These are phyloP conservation scores for Cutaneotrichosporon arboriforme DNA, from an alignment of 1,284 basidiomycete species.

Conservation along the genomic window DNA sequence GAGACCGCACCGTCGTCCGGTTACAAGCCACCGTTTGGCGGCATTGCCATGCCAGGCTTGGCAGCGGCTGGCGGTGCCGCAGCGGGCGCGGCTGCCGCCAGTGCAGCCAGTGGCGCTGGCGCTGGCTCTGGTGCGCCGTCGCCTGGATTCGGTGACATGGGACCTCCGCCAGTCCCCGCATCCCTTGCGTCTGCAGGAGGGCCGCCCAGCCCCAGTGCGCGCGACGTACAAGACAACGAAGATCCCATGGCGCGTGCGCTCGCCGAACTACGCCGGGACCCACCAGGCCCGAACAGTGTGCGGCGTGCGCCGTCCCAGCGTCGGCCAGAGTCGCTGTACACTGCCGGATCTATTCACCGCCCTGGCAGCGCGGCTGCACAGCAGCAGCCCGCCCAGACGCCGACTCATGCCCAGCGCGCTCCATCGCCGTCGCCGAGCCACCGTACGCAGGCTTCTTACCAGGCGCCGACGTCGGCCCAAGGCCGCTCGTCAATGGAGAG, in stretches of 20 bases:
- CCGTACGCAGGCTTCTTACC: constrained; percentile 18
- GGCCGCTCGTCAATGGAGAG: constrained; percentile 32
- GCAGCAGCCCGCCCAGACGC: neutral
- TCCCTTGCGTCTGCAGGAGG: constrained; percentile 13
- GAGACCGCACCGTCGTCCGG: neutral
- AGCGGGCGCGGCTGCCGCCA: constrained; percentile 19
- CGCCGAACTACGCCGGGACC: constrained; percentile 17
- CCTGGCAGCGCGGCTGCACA: neutral
- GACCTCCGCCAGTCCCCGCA: constrained; percentile 30
- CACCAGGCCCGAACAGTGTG: constrained; percentile 40
- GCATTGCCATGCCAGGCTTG: constrained; percentile 44
- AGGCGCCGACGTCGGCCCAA: neutral
- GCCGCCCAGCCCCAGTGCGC: constrained; percentile 26
- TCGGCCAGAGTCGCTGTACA: constrained; percentile 35
- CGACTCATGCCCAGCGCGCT: constrained; percentile 2
- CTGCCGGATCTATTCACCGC: constrained; percentile 15
- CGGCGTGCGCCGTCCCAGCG: constrained; percentile 41
- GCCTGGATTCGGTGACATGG: constrained; percentile 20
- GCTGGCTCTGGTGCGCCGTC: neutral
- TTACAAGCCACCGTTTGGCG: constrained; percentile 35
- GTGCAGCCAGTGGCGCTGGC: constrained; percentile 23
- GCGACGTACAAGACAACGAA: constrained; percentile 51
- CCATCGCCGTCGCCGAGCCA: constrained; percentile 30
- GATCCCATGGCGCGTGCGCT: constrained; percentile 63
- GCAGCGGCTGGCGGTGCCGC: constrained; percentile 16